Percentiles rank a stretch among this genome's conserved stretches.
phyloP scores from a whole-genome alignment of 129 eudicot genomes.

The Ambrosia trifida region DNA sequence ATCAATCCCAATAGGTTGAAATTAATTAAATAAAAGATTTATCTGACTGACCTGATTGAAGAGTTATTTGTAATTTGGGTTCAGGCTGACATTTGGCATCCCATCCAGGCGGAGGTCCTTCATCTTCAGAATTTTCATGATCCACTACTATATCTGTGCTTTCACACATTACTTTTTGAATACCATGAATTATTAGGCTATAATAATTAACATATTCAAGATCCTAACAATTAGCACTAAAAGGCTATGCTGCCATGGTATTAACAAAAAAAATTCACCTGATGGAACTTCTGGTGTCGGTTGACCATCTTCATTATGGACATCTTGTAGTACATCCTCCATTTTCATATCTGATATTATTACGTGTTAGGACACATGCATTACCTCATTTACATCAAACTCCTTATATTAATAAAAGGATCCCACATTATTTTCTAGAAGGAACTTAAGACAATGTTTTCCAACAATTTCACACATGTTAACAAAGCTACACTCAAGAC shows the following conservation, averaged over 20 bases:
- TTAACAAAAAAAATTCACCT: conserved; percentile 31
- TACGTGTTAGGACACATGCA: conserved; percentile 12
- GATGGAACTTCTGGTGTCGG: conserved; percentile 21
- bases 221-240: background rate
- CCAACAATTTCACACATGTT: conserved; percentile 8
- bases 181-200: background rate
- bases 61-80: conserved; percentile 13
- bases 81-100: conserved; percentile 32
- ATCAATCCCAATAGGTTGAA: background rate
- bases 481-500: background rate
- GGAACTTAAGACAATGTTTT: background rate
- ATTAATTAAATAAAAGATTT: background rate
- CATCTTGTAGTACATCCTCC: conserved; percentile 35
- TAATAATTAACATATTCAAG: conserved; percentile 11
- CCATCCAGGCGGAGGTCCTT: conserved; percentile 52
- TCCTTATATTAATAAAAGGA: too few species aligned
- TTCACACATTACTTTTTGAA: conserved; percentile 7
- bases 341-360: conserved; percentile 34
- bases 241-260: background rate
- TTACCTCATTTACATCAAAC: conserved; percentile 11
- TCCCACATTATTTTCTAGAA: background rate
- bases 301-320: conserved; percentile 44
- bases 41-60: conserved; percentile 29
- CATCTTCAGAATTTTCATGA: conserved; percentile 34
- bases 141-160: conserved; percentile 28